Percentiles rank a stretch among this genome's conserved stretches.
These are phyloP conservation scores for Sugiyamaella castrensis DNA, from an alignment of 1,139 yeast genomes.

Conservation along the genomic window DNA sequence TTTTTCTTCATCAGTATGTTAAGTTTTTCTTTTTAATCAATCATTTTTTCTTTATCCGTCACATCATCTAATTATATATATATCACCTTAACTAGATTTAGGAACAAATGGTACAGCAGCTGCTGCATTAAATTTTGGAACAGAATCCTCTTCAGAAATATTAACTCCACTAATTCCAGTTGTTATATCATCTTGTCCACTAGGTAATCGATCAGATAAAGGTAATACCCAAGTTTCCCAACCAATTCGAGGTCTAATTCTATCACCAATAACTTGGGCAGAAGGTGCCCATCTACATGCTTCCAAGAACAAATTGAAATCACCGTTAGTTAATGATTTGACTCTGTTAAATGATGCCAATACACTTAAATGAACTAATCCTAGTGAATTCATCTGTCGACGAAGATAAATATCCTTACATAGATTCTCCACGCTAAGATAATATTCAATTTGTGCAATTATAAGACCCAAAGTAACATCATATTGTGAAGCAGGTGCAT, in stretches of 20 bases:
- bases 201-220: constrained; percentile 44
- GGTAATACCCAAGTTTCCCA: constrained; percentile 53
- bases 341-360: constrained; percentile 75
- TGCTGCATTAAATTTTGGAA: constrained; percentile 39
- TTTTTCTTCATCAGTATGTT: too few relatives aligned
- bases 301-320: constrained; percentile 45
- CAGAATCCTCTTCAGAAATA: constrained; percentile 22
- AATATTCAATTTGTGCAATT: constrained; percentile 71
- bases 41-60: too few relatives aligned
- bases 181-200: constrained; percentile 39
- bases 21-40: too few relatives aligned
- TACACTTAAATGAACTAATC: constrained; percentile 63
- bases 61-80: too few relatives aligned
- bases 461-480: constrained; percentile 34
- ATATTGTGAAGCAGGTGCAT: constrained; percentile 24
- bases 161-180: not conserved
- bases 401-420: constrained; percentile 76
- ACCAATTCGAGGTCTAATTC: constrained; percentile 45
- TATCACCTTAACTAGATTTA: constrained; percentile 14
- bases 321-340: constrained; percentile 54
- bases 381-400: constrained; percentile 73
- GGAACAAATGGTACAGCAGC: constrained; percentile 41
- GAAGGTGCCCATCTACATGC: constrained; percentile 45
- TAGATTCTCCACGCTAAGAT: constrained; percentile 83
- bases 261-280: constrained; percentile 47